phyloP scores from a whole-genome alignment of 257 asterid genomes.

The Plantago ovata region DNA sequence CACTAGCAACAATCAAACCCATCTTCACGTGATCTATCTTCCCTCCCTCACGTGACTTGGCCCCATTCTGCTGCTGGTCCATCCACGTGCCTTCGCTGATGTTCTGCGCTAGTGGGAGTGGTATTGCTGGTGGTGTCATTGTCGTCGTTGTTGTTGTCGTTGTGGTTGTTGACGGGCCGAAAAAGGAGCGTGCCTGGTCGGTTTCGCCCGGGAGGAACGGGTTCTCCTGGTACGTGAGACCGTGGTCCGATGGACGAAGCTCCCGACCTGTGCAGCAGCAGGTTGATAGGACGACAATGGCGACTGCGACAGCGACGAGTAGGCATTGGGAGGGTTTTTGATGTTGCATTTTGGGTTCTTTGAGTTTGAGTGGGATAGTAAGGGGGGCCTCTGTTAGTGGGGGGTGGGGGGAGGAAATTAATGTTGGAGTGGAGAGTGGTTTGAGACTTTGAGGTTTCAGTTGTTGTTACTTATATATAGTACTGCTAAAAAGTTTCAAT shows the following conservation, averaged over 20 bases:
- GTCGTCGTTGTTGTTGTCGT: too few relatives aligned
- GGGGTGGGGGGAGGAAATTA: neutral
- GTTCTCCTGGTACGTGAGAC: constrained; percentile 29
- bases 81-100: constrained; percentile 41
- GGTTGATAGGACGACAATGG: neutral
- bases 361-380: neutral
- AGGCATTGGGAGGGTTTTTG: neutral
- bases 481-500: too few relatives aligned
- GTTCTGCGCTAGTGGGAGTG: constrained; percentile 72
- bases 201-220: constrained; percentile 12
- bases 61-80: constrained; percentile 25
- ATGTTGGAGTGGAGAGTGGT: too few relatives aligned
- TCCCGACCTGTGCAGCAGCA: constrained; percentile 31
- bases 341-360: neutral
- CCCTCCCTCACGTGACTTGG: constrained; percentile 25
- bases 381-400: neutral
- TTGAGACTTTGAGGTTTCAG: too few relatives aligned
- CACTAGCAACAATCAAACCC: constrained; percentile 49
- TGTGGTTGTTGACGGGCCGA: constrained; percentile 26
- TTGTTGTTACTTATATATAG: too few relatives aligned
- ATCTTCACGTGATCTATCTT: constrained; percentile 42
- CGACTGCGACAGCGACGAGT: constrained; percentile 3
- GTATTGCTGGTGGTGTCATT: constrained; percentile 24
- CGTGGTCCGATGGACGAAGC: constrained; percentile 59
- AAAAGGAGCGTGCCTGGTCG: constrained; percentile 27